Conservation (phyloP, 192 early-diverging fungal species). For the Endogone sp. region DNA sequence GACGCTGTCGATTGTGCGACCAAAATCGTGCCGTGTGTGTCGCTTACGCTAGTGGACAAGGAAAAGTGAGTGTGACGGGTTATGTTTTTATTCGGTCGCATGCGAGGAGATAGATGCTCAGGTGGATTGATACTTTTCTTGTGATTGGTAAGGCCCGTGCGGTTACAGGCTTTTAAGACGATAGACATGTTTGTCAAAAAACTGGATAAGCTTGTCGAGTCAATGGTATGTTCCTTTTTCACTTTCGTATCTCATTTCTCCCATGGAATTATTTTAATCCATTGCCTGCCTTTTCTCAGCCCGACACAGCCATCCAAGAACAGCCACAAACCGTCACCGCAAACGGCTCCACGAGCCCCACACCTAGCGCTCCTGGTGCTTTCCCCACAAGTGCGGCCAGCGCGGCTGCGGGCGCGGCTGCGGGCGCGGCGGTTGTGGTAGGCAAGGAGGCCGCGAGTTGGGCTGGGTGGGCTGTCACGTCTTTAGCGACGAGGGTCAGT, state of each 20-base stretch:
- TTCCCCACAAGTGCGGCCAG: slow-evolving; percentile 19
- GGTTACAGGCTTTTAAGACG: slow-evolving; percentile 78
- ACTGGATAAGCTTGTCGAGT: slow-evolving; percentile 61
- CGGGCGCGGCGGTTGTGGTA: slow-evolving; percentile 34
- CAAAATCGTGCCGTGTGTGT: slow-evolving; percentile 71
- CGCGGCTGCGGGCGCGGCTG: slow-evolving; percentile 16
- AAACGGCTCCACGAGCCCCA: slow-evolving; percentile 14
- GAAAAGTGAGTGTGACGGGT: slow-evolving; percentile 55
- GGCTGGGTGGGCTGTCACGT: slow-evolving; percentile 89
- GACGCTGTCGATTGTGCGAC: slow-evolving; percentile 67
- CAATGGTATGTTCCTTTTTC: slow-evolving; percentile 42
- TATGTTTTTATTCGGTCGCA: neutral
- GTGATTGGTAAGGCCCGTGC: slow-evolving; percentile 53
- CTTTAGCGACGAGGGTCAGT: slow-evolving; percentile 55
- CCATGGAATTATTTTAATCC: too few relatives aligned
- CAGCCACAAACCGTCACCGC: slow-evolving; percentile 14
- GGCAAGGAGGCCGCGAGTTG: slow-evolving; percentile 62
- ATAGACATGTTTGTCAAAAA: slow-evolving; percentile 62
- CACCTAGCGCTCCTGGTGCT: neutral
- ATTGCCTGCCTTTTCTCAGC: slow-evolving; percentile 16
- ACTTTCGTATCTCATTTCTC: neutral
- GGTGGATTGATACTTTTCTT: slow-evolving; percentile 14
- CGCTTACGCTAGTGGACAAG: slow-evolving; percentile 65
- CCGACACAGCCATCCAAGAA: slow-evolving; percentile 45
- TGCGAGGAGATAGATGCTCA: neutral